These are phyloP conservation scores for Colletotrichum tropicale DNA, from an alignment of 2,329 filamentous ascomycete genomes.

Conservation along the genomic window DNA sequence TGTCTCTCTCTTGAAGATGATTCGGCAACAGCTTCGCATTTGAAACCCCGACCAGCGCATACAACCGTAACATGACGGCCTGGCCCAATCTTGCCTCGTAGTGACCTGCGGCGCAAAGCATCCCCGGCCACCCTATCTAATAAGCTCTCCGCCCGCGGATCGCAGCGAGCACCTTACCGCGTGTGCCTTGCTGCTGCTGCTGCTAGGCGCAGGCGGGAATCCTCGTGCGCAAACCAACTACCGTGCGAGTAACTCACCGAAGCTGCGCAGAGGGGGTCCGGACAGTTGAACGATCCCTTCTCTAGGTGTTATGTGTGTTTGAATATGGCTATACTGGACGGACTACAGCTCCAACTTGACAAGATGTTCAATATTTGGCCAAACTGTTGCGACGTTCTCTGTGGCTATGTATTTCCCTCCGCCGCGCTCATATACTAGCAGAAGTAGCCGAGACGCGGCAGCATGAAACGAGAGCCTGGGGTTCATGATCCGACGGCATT, in stretches of 20 bases:
- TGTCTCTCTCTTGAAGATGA: background rate
- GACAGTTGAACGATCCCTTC: background rate
- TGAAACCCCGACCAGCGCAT: constrained; percentile 19
- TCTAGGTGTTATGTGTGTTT: background rate
- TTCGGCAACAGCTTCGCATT: constrained; percentile 8
- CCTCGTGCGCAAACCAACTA: background rate
- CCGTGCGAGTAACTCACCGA: background rate
- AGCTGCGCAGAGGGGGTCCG: background rate
- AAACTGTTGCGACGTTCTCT: background rate
- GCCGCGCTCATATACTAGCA: background rate
- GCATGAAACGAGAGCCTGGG: constrained; percentile 9
- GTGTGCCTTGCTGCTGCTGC: background rate
- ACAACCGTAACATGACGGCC: constrained; percentile 14
- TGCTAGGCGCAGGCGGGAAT: background rate
- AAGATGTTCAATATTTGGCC: background rate
- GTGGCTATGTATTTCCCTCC: background rate
- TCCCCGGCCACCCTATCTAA: background rate
- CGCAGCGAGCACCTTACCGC: background rate
- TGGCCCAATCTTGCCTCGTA: constrained; percentile 5
- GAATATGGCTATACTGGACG: background rate
- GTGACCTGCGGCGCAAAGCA: background rate
- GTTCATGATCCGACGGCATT: background rate
- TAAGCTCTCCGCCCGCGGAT: constrained; percentile 3
- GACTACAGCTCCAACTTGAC: background rate
- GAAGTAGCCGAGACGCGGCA: background rate